Percentiles rank a stretch among this genome's conserved stretches.
phyloP scores from a whole-genome alignment of 148 eudicot genomes.

The Rhododendron kiyosumense region DNA sequence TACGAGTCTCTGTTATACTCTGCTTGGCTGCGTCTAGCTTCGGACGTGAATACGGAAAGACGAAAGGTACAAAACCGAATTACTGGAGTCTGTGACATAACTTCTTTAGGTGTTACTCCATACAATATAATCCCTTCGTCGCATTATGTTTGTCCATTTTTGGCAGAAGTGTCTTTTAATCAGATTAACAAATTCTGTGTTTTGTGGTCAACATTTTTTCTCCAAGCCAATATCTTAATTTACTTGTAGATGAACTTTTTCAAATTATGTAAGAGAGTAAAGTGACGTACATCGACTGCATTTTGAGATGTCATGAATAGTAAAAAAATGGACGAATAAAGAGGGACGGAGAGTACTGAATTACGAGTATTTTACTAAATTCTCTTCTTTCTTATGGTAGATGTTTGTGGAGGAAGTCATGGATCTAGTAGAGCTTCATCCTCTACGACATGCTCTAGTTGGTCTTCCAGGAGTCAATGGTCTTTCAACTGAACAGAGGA shows the following conservation, averaged over 20 bases:
- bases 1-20: constrained; percentile 36
- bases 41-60: constrained; percentile 25
- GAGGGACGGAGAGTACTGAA: not conserved
- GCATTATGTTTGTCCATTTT: not conserved
- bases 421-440: constrained; percentile 35
- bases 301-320: not conserved
- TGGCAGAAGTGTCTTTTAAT: not conserved
- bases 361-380: constrained; percentile 16
- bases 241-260: not conserved
- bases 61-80: constrained; percentile 20
- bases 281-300: not conserved
- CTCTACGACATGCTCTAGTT: constrained; percentile 28
- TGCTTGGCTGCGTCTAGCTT: constrained; percentile 35
- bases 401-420: constrained; percentile 38
- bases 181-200: not conserved
- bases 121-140: not conserved
- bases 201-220: not conserved
- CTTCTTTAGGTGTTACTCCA: not conserved
- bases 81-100: not conserved
- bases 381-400: not conserved
- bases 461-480: constrained; percentile 47
- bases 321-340: not conserved
- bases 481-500: constrained; percentile 39
- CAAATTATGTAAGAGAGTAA: not conserved
- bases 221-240: not conserved